These are phyloP conservation scores for Lepidium africanum DNA, from an alignment of 345 rosid genomes.

Conservation along the genomic window DNA sequence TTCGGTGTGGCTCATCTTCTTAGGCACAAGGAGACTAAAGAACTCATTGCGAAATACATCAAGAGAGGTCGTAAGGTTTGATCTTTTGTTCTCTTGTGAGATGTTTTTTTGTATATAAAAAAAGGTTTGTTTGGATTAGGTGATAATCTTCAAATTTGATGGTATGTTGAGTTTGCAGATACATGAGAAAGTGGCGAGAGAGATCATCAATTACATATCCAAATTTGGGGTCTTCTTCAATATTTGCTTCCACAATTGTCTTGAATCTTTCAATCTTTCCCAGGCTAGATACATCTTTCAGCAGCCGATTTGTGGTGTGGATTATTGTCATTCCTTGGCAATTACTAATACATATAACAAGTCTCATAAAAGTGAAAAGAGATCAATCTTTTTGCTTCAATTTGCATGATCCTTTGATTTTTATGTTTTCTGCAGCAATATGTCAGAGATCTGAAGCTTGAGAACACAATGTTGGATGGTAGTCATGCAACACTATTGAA, in stretches of 20 bases:
- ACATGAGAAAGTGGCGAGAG: constrained; percentile 92
- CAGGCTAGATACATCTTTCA: constrained; percentile 96
- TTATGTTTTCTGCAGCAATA: constrained; percentile 50
- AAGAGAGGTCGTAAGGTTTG: constrained; percentile 85
- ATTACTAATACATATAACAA: not conserved
- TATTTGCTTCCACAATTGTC: not conserved
- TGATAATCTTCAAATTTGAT: not conserved
- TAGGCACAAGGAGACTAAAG: constrained; percentile 72
- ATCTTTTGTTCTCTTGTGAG: not conserved
- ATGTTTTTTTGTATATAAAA: too few species aligned
- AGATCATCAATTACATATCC: constrained; percentile 71
- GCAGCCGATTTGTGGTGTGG: constrained; percentile 81
- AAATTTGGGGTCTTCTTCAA: not conserved
- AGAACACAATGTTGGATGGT: constrained; percentile 84
- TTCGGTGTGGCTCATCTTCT: constrained; percentile 89
- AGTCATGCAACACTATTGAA: constrained; percentile 87
- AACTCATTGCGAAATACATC: constrained; percentile 91
- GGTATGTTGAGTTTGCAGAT: constrained; percentile 34
- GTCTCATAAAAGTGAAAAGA: not conserved
- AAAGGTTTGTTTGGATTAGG: too few species aligned
- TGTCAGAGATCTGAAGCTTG: constrained; percentile 90
- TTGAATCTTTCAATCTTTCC: not conserved
- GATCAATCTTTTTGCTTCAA: not conserved
- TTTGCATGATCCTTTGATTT: not conserved
- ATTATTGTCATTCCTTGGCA: constrained; percentile 77